These are phyloP conservation scores for Pulicaria dysenterica DNA, from an alignment of 129 eudicot species.

Conservation along the genomic window DNA sequence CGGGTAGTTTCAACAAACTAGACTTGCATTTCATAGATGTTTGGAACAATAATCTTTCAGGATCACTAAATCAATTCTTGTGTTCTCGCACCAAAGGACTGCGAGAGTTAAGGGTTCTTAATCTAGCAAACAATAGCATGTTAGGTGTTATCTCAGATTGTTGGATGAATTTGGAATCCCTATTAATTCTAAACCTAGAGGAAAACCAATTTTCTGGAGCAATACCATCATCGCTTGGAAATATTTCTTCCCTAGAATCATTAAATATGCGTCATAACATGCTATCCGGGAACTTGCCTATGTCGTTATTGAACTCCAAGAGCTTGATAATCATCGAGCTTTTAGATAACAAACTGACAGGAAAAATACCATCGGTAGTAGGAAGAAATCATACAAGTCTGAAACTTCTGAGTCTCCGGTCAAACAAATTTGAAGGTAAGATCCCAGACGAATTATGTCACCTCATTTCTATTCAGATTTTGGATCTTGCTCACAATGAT, in stretches of 20 bases:
- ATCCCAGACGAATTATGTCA: conserved; percentile 30
- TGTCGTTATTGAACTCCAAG: conserved; percentile 11
- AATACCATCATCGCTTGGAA: conserved; percentile 23
- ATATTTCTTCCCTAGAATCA: background rate
- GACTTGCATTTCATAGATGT: background rate
- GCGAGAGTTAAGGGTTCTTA: conserved; percentile 1
- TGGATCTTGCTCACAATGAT: conserved; percentile 33
- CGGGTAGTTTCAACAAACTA: background rate
- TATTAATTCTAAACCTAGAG: conserved; percentile 16
- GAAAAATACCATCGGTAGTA: conserved; percentile 18
- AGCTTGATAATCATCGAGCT: conserved; percentile 21
- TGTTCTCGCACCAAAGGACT: conserved; percentile 20
- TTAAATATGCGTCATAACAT: conserved; percentile 17
- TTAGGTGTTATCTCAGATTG: conserved; percentile 32
- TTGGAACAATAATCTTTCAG: conserved; percentile 22
- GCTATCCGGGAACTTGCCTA: conserved; percentile 16
- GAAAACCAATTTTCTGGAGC: conserved; percentile 18
- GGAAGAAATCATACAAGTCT: conserved; percentile 2
- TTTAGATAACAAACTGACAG: background rate
- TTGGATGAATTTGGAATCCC: conserved; percentile 26
- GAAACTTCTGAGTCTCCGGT: conserved; percentile 26
- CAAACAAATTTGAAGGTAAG: conserved; percentile 15
- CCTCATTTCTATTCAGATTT: conserved; percentile 25
- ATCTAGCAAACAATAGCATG: conserved; percentile 29
- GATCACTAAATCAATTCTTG: conserved; percentile 25